phyloP scores from a whole-genome alignment of 257 asterid species.

The Buddleja alternifolia region DNA sequence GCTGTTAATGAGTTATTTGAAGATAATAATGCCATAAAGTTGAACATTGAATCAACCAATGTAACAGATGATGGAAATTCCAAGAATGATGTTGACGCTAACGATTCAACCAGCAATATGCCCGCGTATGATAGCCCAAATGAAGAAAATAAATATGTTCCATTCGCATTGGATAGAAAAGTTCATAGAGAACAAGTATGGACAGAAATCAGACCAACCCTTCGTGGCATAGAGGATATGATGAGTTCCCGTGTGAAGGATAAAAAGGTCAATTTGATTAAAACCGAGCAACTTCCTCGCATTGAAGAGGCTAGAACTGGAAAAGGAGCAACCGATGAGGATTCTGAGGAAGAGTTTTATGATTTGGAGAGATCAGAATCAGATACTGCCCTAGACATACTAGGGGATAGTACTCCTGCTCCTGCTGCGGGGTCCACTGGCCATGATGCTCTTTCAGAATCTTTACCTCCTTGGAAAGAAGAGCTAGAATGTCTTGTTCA shows the following conservation, averaged over 20 bases:
- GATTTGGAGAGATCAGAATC: conserved; percentile 94
- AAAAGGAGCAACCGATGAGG: conserved; percentile 81
- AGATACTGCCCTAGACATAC: conserved; percentile 55
- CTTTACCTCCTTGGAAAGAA: conserved; percentile 66
- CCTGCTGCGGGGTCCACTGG: conserved; percentile 27
- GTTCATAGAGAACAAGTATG: conserved; percentile 65
- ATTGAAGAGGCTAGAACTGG: conserved; percentile 56
- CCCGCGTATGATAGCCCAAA: conserved; percentile 13
- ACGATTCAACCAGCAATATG: conserved; percentile 29
- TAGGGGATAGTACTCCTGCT: conserved; percentile 41
- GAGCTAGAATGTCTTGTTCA: conserved; percentile 90
- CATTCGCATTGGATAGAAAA: conserved; percentile 39
- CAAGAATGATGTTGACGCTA: conserved; percentile 32
- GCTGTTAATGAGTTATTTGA: conserved; percentile 43
- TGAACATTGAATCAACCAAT: conserved; percentile 36
- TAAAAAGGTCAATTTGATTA: conserved; percentile 39
- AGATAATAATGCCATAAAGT: conserved; percentile 27
- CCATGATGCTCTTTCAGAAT: conserved; percentile 40
- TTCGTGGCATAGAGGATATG: conserved; percentile 70
- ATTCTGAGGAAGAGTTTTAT: conserved; percentile 94
- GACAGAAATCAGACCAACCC: conserved; percentile 78
- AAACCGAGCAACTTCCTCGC: conserved; percentile 47
- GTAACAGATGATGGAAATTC: conserved; percentile 33
- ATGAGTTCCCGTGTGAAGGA: conserved; percentile 73
- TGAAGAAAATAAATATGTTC: conserved; percentile 42